Percentiles rank a stretch among this genome's conserved stretches.
phyloP scores from a whole-genome alignment of 441 rosid genomes.

The Aquilaria agallochum region DNA sequence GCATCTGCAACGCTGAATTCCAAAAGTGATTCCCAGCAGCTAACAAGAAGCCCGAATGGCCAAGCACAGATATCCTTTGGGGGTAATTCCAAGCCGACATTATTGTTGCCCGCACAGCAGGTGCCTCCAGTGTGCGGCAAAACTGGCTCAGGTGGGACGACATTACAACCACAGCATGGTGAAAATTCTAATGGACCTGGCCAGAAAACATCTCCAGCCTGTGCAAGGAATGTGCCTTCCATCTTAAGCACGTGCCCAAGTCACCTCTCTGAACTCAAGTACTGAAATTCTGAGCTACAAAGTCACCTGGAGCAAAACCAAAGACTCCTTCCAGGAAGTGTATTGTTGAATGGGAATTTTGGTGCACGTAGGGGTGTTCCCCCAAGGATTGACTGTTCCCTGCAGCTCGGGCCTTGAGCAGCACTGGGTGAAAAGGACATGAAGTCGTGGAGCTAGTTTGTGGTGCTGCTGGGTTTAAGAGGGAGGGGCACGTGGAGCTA shows the following conservation, averaged over 20 bases:
- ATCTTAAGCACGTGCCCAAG: slow-evolving; percentile 37
- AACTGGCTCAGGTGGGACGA: slow-evolving; percentile 22
- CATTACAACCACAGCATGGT: slow-evolving; percentile 21
- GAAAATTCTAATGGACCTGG: slow-evolving; percentile 33
- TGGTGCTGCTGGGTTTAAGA: not conserved
- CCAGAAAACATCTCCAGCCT: slow-evolving; percentile 46
- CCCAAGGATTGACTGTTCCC: not conserved
- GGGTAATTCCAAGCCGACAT: slow-evolving; percentile 22
- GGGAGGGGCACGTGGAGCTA: slow-evolving; percentile 6
- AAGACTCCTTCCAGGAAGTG: too few relatives aligned
- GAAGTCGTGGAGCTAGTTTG: too few relatives aligned
- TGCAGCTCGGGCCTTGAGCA: not conserved
- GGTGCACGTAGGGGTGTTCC: too few relatives aligned
- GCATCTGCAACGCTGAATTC: slow-evolving; percentile 16
- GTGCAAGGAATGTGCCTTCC: slow-evolving; percentile 47
- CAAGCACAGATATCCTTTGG: slow-evolving; percentile 47
- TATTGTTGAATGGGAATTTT: not conserved
- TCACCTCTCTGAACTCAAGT: slow-evolving; percentile 48
- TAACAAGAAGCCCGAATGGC: slow-evolving; percentile 29
- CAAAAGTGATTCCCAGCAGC: slow-evolving; percentile 33
- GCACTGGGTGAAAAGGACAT: not conserved
- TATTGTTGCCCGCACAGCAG: slow-evolving; percentile 23
- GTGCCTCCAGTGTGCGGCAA: slow-evolving; percentile 23
- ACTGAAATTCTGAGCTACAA: slow-evolving; percentile 15
- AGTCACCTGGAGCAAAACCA: too few relatives aligned